These are phyloP conservation scores for Colletotrichum trifolii DNA, from an alignment of 2,329 filamentous ascomycete species.

Conservation along the genomic window DNA sequence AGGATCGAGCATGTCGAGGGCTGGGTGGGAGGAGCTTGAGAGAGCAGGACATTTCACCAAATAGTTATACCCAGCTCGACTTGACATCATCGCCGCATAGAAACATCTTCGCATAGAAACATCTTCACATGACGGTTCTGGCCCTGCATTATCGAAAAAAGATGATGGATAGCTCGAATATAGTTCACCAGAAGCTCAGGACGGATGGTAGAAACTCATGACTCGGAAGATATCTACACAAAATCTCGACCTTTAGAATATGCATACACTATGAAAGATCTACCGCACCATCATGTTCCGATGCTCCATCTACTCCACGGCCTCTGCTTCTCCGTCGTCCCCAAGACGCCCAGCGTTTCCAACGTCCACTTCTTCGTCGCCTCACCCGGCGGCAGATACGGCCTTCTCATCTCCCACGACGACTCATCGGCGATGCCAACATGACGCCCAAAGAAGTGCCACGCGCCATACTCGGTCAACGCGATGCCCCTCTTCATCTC, in stretches of 20 bases:
- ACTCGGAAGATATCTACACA: neutral
- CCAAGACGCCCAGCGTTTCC: constrained; percentile 52
- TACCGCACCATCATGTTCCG: neutral
- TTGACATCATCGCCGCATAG: neutral
- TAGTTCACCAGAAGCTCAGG: neutral
- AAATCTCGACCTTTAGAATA: too few species aligned
- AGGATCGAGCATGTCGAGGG: constrained; percentile 42
- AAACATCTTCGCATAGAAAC: too few species aligned
- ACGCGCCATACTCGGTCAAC: constrained; percentile 58
- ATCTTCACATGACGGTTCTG: too few species aligned
- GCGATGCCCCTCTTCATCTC: constrained; percentile 67
- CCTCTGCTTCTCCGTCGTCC: constrained; percentile 44
- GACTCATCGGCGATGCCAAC: constrained; percentile 50
- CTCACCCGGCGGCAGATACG: constrained; percentile 52
- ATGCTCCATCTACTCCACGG: constrained; percentile 23
- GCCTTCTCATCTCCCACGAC: constrained; percentile 54
- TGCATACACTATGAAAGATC: too few species aligned
- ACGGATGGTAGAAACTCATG: neutral
- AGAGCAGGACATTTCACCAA: neutral
- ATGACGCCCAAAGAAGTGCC: constrained; percentile 52
- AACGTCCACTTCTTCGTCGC: constrained; percentile 55
- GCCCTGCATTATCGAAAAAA: too few species aligned
- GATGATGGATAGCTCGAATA: too few species aligned
- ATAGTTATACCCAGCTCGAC: neutral
- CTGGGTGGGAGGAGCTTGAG: constrained; percentile 38